Percentiles rank a stretch among this genome's conserved stretches.
Conservation (phyloP, 1,284 basidiomycete species). For the Moniliophthora roreri region DNA sequence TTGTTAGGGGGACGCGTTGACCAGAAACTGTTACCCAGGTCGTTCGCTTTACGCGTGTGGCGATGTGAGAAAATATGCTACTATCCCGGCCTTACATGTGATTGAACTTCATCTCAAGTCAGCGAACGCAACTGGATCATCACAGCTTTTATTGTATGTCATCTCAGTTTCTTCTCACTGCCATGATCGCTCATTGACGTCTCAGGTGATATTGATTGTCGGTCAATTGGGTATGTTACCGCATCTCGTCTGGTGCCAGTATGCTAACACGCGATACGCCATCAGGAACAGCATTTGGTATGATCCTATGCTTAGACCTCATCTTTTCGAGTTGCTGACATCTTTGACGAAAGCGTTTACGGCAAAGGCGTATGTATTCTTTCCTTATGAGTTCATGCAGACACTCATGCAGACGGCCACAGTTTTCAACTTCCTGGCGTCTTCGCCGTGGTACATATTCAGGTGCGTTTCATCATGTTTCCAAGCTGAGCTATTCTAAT, state of each 20-base stretch:
- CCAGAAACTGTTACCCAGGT: constrained; percentile 32
- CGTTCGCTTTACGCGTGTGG: constrained; percentile 68
- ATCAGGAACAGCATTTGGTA: constrained; percentile 35
- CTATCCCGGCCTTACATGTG: neutral
- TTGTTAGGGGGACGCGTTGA: neutral
- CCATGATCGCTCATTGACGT: constrained; percentile 18
- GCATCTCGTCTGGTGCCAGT: neutral
- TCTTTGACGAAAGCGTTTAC: constrained; percentile 36
- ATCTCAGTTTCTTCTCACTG: constrained; percentile 6
- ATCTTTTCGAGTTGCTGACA: neutral
- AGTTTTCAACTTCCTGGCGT: constrained; percentile 37
- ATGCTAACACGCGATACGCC: neutral
- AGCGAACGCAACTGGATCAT: constrained; percentile 57
- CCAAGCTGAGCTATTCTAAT: neutral
- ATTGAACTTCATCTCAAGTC: constrained; percentile 36
- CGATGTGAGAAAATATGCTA: constrained; percentile 47
- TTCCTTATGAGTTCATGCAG: neutral
- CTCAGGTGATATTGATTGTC: constrained; percentile 44
- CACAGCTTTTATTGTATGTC: constrained; percentile 54
- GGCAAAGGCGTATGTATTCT: constrained; percentile 40
- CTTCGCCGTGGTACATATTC: constrained; percentile 31
- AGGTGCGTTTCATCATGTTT: constrained; percentile 24
- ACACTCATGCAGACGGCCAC: neutral
- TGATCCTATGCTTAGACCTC: constrained; percentile 5
- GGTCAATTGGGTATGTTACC: constrained; percentile 25